Evolutionary conservation across 331 rosid species (phyloP).

Genomic region (Rhamnella rubrinervis): DNA sequence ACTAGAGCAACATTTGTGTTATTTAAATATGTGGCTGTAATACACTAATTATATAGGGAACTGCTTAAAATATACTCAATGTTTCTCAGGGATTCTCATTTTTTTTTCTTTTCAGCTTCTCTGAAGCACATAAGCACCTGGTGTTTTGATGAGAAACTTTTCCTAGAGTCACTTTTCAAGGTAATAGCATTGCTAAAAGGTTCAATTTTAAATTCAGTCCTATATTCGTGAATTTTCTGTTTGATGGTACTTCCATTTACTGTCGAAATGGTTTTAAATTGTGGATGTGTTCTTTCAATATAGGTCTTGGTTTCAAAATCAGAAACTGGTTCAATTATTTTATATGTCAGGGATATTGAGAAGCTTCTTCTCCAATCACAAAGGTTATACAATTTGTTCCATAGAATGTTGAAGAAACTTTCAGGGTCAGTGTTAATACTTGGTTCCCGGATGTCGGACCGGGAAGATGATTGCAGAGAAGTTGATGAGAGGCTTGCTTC

Average conservation of each 20-base stretch:
- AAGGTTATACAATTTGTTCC: conserved; percentile 62
- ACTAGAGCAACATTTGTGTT: not conserved
- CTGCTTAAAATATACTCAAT: conserved; percentile 8
- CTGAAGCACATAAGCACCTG: conserved; percentile 57
- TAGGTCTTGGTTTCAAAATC: conserved; percentile 79
- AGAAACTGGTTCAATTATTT: conserved; percentile 70
- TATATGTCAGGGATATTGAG: conserved; percentile 80
- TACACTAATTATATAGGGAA: conserved; percentile 5
- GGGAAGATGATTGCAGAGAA: conserved; percentile 46
- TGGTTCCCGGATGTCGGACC: conserved; percentile 62
- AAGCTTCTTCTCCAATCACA: conserved; percentile 65
- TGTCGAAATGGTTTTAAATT: conserved; percentile 7
- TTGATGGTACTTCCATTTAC: no score
- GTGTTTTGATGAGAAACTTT: conserved; percentile 85
- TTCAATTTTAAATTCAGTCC: not conserved
- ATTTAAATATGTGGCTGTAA: not conserved
- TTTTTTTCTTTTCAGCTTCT: conserved; percentile 42
- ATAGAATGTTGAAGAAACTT: conserved; percentile 61
- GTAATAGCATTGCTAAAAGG: conserved; percentile 36
- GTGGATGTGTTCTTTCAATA: conserved; percentile 13
- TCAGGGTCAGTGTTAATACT: conserved; percentile 79
- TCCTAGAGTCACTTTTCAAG: conserved; percentile 82
- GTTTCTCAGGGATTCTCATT: conserved; percentile 34
- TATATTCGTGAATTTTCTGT: conserved; percentile 3
- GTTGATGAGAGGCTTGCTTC: conserved; percentile 54